These are phyloP conservation scores for Sporopachydermia lactativora DNA, from an alignment of 805 yeast genomes.

Conservation along the genomic window DNA sequence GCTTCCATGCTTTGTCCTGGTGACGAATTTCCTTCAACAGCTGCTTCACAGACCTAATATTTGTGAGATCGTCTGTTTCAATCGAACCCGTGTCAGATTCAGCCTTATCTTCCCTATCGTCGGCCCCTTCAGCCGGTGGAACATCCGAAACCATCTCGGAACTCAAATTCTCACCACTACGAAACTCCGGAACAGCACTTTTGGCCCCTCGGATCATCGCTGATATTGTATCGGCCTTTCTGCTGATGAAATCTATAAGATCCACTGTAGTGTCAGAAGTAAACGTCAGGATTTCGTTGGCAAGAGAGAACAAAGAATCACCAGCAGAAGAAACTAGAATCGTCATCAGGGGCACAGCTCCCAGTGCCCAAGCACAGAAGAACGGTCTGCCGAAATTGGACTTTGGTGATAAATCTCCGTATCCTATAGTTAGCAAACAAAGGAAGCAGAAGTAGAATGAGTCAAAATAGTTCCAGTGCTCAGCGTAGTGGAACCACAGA, in stretches of 20 bases:
- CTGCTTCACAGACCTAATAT: neutral
- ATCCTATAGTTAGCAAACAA: constrained; percentile 71
- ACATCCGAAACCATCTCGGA: no score
- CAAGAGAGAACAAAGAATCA: constrained; percentile 33
- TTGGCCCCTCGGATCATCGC: constrained; percentile 4
- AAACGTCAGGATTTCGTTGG: constrained; percentile 12
- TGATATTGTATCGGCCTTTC: constrained; percentile 12
- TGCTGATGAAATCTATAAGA: constrained; percentile 12
- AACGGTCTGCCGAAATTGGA: constrained; percentile 55
- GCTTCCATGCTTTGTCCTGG: neutral
- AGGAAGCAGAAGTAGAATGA: constrained; percentile 65
- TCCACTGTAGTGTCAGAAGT: constrained; percentile 8
- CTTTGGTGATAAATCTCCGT: constrained; percentile 60
- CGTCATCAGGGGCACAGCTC: constrained; percentile 83
- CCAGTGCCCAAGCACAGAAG: constrained; percentile 67
- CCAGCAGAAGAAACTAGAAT: constrained; percentile 60
- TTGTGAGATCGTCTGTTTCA: neutral
- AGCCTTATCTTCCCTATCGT: constrained; percentile 6
- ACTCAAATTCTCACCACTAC: constrained; percentile 2
- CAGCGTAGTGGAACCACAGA: constrained; percentile 40
- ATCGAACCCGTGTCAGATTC: constrained; percentile 1
- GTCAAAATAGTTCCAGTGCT: constrained; percentile 60
- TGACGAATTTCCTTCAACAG: neutral
- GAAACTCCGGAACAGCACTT: neutral
- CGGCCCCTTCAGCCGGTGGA: no score